phyloP scores from a whole-genome alignment of 1,139 yeast species.

The Suhomyces guaymorum region DNA sequence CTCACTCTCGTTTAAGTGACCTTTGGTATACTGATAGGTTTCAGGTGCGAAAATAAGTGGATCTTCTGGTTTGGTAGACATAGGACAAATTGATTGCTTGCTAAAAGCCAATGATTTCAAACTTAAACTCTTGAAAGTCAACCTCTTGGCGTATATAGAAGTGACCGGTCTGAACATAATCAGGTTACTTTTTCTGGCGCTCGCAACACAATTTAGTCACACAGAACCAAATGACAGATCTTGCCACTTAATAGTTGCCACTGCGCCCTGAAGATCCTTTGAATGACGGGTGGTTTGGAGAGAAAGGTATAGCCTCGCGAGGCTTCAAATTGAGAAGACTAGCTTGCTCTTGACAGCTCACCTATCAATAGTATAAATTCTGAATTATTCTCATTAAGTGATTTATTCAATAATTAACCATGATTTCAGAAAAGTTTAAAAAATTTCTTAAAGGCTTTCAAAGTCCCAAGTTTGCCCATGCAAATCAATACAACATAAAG shows the following conservation, averaged over 20 bases:
- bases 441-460: too few relatives aligned
- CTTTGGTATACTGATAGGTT: conserved; percentile 84
- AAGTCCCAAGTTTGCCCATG: too few relatives aligned
- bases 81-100: background rate
- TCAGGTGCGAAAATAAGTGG: conserved; percentile 66
- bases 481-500: too few relatives aligned
- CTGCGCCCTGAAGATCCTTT: too few relatives aligned
- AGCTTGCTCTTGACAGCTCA: too few relatives aligned
- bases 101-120: background rate
- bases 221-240: background rate
- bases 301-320: too few relatives aligned
- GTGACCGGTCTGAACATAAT: background rate
- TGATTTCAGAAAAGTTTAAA: too few relatives aligned
- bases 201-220: conserved; percentile 1
- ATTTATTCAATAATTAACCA: background rate
- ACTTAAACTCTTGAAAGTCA: too few relatives aligned
- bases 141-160: background rate
- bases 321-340: too few relatives aligned
- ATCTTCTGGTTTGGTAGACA: conserved; percentile 7
- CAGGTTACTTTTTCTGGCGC: background rate
- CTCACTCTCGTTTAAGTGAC: conserved; percentile 55
- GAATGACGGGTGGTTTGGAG: too few relatives aligned
- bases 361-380: background rate
- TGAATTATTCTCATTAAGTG: too few relatives aligned
- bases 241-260: background rate